These are phyloP conservation scores for Penicillium taxi DNA, from an alignment of 495 filamentous ascomycete genomes.

Conservation along the genomic window DNA sequence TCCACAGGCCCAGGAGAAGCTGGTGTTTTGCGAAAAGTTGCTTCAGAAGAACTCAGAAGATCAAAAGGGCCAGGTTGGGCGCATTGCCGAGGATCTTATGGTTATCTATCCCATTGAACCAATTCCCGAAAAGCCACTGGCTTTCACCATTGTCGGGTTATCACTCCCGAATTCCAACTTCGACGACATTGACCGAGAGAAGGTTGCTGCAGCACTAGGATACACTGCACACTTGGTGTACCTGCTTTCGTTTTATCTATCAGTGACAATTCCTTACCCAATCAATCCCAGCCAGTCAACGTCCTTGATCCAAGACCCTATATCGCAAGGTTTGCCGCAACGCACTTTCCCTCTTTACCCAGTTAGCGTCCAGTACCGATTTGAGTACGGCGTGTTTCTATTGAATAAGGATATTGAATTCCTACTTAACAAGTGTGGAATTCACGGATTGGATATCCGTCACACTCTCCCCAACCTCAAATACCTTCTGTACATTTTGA, in stretches of 20 bases:
- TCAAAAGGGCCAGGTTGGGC: slow-evolving; percentile 70
- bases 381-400: slow-evolving; percentile 91
- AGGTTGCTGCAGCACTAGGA: slow-evolving; percentile 74
- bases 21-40: slow-evolving; percentile 46
- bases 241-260: slow-evolving; percentile 75
- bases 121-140: slow-evolving; percentile 50
- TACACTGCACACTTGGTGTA: slow-evolving; percentile 70
- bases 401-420: slow-evolving; percentile 91
- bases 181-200: slow-evolving; percentile 55
- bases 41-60: slow-evolving; percentile 50
- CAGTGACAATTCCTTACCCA: slow-evolving; percentile 72
- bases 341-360: slow-evolving; percentile 75
- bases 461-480: slow-evolving; percentile 90
- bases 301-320: slow-evolving; percentile 71
- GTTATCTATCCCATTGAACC: slow-evolving; percentile 74
- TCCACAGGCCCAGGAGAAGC: slow-evolving; percentile 49
- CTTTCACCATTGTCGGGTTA: slow-evolving; percentile 68
- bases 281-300: slow-evolving; percentile 62
- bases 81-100: slow-evolving; percentile 75
- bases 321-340: slow-evolving; percentile 57
- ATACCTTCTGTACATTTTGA: slow-evolving; percentile 81
- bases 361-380: slow-evolving; percentile 70
- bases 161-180: slow-evolving; percentile 71
- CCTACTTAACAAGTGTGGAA: slow-evolving; percentile 62
- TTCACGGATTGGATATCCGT: slow-evolving; percentile 75